Evolutionary conservation across 2,329 filamentous ascomycete genomes (phyloP).

Genomic region (Colletotrichum lini): DNA sequence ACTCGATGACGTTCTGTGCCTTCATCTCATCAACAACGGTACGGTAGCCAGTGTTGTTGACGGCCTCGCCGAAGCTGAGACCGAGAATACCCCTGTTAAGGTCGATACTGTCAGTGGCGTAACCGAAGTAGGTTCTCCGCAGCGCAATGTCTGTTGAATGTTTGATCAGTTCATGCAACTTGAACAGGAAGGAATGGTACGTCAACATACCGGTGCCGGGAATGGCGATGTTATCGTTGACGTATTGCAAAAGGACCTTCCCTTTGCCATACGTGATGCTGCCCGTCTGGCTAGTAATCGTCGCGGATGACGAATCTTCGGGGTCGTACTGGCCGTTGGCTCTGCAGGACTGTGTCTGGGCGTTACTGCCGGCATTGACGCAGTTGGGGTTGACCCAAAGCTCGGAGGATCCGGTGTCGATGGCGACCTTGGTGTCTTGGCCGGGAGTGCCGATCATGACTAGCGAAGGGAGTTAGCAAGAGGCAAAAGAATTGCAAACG

Average conservation of each 20-base stretch:
- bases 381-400: constrained; percentile 70
- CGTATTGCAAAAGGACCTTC: constrained; percentile 48
- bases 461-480: constrained; percentile 11
- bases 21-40: constrained; percentile 50
- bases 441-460: constrained; percentile 53
- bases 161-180: neutral
- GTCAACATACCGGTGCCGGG: constrained; percentile 46
- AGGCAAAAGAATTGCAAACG: too few species aligned
- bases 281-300: constrained; percentile 38
- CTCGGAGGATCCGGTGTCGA: constrained; percentile 68
- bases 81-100: constrained; percentile 52
- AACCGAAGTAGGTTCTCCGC: constrained; percentile 49
- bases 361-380: constrained; percentile 52
- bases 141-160: constrained; percentile 44
- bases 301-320: constrained; percentile 45
- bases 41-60: constrained; percentile 48
- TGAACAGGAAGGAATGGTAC: too few species aligned
- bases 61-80: constrained; percentile 49
- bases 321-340: constrained; percentile 58
- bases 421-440: constrained; percentile 61
- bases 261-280: constrained; percentile 51
- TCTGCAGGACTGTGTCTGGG: constrained; percentile 55
- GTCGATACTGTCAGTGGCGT: constrained; percentile 47
- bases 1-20: constrained; percentile 47
- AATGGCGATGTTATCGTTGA: constrained; percentile 49